A percentile compares a stretch with the other conserved stretches of the same genome.
Evolutionary conservation across 139 green algal genomes (phyloP).

Genomic region (Axilococcus clingmanii): DNA sequence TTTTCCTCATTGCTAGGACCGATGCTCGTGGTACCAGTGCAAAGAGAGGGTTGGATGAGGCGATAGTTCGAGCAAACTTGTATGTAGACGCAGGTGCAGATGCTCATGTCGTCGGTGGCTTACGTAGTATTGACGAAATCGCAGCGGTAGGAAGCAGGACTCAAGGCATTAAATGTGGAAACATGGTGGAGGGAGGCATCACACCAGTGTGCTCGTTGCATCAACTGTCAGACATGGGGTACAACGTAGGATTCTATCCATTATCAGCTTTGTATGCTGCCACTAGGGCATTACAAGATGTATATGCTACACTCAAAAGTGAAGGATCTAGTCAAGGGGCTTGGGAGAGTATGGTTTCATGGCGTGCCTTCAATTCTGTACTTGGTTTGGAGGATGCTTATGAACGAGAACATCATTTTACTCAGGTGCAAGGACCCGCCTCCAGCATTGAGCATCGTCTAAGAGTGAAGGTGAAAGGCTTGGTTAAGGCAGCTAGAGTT

Average conservation of each 20-base stretch:
- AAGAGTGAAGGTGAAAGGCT: constrained; percentile 10
- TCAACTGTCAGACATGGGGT: constrained; percentile 57
- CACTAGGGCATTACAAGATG: constrained; percentile 10
- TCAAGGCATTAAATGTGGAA: constrained; percentile 46
- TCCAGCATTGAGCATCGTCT: constrained; percentile 9
- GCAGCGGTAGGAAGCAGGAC: constrained; percentile 38
- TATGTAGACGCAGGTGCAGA: constrained; percentile 68
- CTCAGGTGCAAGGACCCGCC: constrained; percentile 5
- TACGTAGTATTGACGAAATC: constrained; percentile 57
- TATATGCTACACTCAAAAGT: constrained; percentile 23
- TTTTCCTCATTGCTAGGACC: constrained; percentile 73
- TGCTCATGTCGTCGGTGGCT: constrained; percentile 57
- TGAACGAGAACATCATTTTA: constrained; percentile 33
- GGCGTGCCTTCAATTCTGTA: constrained; percentile 46
- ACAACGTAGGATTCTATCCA: constrained; percentile 53
- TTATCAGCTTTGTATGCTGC: constrained; percentile 40
- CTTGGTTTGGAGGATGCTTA: constrained; percentile 44
- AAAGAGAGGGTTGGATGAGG: constrained; percentile 55
- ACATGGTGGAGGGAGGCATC: constrained; percentile 67
- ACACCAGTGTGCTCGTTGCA: constrained; percentile 46
- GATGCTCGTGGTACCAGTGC: constrained; percentile 38
- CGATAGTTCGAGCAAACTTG: constrained; percentile 51
- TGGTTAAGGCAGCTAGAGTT: constrained; percentile 5
- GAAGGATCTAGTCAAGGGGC: constrained; percentile 41
- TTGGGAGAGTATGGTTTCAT: constrained; percentile 32